Evolutionary conservation across 2,329 filamentous ascomycete genomes (phyloP).

Genomic region (Rutstroemia sydowiana): DNA sequence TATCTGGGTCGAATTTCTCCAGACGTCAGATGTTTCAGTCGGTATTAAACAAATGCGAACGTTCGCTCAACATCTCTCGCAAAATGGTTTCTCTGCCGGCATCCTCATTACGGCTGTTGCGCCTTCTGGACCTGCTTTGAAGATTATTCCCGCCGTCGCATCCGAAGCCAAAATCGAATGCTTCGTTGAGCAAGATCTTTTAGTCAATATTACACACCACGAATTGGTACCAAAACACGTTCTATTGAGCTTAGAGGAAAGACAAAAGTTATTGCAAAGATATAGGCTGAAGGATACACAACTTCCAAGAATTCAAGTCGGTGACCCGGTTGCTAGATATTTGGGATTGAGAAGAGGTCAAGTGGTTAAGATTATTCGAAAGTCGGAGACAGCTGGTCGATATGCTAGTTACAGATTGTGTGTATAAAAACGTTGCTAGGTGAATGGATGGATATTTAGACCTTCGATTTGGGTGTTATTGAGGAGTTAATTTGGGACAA

Average conservation of each 20-base stretch:
- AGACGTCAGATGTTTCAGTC: conserved; percentile 57
- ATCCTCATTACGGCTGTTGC: conserved; percentile 81
- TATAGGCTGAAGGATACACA: conserved; percentile 98
- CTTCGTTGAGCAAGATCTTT: conserved; percentile 89
- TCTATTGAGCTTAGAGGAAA: conserved; percentile 83
- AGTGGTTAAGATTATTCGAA: conserved; percentile 97
- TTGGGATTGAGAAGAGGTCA: conserved; percentile 83
- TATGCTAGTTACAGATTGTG: conserved; percentile 88
- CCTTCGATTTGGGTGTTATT: conserved; percentile 12
- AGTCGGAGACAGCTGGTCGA: conserved; percentile 87
- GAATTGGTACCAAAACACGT: conserved; percentile 94
- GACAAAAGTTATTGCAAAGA: conserved; percentile 72
- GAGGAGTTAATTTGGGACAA: conserved; percentile 17
- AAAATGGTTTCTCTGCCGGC: conserved; percentile 78
- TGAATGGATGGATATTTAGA: not conserved
- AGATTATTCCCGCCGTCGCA: conserved; percentile 72
- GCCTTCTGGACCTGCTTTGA: conserved; percentile 80
- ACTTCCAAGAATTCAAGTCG: conserved; percentile 82
- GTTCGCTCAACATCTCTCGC: conserved; percentile 76
- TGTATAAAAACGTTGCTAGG: too few relatives aligned
- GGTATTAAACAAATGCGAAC: conserved; percentile 88
- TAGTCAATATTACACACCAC: conserved; percentile 98
- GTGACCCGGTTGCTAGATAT: conserved; percentile 89
- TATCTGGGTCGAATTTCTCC: conserved; percentile 88
- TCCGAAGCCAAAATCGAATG: conserved; percentile 79